Evolutionary conservation across 2,329 filamentous ascomycete species (phyloP).

Genomic region (Cladosporium sphaerospermum): DNA sequence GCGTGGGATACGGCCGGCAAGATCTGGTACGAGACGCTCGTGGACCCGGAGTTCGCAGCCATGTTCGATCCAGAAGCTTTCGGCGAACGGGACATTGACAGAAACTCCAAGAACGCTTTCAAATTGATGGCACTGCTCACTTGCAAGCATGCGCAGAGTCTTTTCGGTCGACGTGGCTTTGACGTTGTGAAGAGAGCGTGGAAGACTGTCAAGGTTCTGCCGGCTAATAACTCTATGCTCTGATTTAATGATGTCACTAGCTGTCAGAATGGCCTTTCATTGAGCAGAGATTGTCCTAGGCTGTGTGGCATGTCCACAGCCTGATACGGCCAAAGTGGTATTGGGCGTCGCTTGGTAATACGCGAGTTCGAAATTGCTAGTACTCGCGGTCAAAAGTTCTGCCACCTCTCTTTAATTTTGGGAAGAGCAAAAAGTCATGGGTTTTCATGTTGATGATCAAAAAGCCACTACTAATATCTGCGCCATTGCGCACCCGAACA

Average conservation of each 20-base stretch:
- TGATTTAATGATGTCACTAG: background rate
- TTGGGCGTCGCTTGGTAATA: too few species aligned
- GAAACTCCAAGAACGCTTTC: background rate
- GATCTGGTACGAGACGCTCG: background rate
- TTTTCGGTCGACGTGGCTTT: background rate
- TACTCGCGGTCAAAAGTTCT: too few species aligned
- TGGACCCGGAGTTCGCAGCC: background rate
- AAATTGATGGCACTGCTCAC: conserved; percentile 1
- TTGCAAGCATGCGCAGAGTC: background rate
- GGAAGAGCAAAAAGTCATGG: too few species aligned
- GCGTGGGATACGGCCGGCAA: conserved; percentile 3
- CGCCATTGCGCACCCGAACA: too few species aligned
- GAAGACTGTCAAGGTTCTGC: background rate
- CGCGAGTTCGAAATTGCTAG: too few species aligned
- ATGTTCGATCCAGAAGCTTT: background rate
- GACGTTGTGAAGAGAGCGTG: background rate
- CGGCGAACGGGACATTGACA: background rate
- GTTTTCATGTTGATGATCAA: too few species aligned
- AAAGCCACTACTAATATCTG: too few species aligned
- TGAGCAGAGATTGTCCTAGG: too few species aligned
- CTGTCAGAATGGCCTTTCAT: too few species aligned
- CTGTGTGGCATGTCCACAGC: too few species aligned
- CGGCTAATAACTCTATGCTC: background rate
- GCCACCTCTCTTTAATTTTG: too few species aligned
- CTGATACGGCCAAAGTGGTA: too few species aligned